Conservation (phyloP, 129 eudicot genomes). For the Flaveria bidentis region DNA sequence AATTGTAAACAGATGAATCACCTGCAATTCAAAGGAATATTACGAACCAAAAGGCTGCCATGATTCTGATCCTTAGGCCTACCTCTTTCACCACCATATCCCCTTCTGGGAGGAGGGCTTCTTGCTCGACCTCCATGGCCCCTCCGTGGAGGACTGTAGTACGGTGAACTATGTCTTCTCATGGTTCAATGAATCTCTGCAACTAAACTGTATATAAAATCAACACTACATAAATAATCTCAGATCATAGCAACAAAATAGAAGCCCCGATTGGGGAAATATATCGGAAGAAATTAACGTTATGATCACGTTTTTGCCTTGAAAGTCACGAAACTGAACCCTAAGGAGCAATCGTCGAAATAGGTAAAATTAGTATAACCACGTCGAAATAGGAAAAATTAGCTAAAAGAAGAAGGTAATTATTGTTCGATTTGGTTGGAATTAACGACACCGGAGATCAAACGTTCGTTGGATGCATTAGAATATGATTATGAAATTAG, state of each 20-base stretch:
- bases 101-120: constrained; percentile 73
- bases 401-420: too few relatives aligned
- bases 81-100: constrained; percentile 56
- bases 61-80: constrained; percentile 59
- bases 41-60: constrained; percentile 72
- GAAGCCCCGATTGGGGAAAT: neutral
- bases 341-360: neutral
- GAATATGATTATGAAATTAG: neutral
- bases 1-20: constrained; percentile 3
- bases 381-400: too few relatives aligned
- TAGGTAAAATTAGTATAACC: neutral
- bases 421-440: too few relatives aligned
- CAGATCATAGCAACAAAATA: neutral
- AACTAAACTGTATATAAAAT: neutral
- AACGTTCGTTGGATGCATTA: neutral
- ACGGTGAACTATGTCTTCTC: constrained; percentile 66
- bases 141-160: constrained; percentile 70
- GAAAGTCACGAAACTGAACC: neutral
- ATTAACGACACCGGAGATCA: neutral
- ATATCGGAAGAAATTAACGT: too few relatives aligned
- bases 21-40: constrained; percentile 72
- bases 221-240: neutral
- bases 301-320: neutral
- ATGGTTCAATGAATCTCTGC: constrained; percentile 34
- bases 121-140: constrained; percentile 60